Base-by-base conservation (phyloP, 192 early-diverging fungal species). In the Dimargaris verticillata region DNA sequence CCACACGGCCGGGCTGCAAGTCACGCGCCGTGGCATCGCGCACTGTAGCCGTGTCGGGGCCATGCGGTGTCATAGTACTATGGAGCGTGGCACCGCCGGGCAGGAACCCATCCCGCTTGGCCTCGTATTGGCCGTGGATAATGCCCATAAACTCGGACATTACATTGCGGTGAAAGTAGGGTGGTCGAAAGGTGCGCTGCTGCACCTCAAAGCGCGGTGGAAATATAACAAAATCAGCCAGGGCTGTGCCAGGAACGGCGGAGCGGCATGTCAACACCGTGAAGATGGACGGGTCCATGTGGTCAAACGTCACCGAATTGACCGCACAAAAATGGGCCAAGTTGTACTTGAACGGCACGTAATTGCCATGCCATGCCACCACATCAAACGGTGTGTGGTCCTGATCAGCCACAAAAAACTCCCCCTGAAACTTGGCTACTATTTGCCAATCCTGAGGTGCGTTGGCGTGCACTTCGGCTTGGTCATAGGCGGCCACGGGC, bases 111-210 rank as follows among this genome's bases (percentile, higher is more conserved):
- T 82, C 87, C 46, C 81, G 80, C 65, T 97, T 97, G 62, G 87
- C 95, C 71, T 97, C 95, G 66, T 97, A 97, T 13, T 77, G 76
- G 53, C 95, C 95, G 24, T 71, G 70, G 63, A 97, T 95, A 53
- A 97, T 73, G 18, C 95, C 95, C 92, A 97, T 94, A 74, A 95
- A 97, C 75, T 97, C 95, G 60, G 88, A 83, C 91, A 94, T 94
- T 72, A 82, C 91, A 78, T 97, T 97, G 52, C 95, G 88, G 73
- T 97, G 95, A 74, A 88, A 95, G 70, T 89, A 97, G 44, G 95
- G 95, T 50, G 92, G 94, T 22, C 93, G 80, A 75, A 88, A 87
- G 22, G 94, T 97, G 72, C 87, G 67, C 68, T 89, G 84, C 62
- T 86, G 88, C 24, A 95, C 92, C 60, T 87, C 87, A 80, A 88